These are phyloP conservation scores for Lachnellula arida DNA, from an alignment of 2,329 filamentous ascomycete species.

Conservation along the genomic window DNA sequence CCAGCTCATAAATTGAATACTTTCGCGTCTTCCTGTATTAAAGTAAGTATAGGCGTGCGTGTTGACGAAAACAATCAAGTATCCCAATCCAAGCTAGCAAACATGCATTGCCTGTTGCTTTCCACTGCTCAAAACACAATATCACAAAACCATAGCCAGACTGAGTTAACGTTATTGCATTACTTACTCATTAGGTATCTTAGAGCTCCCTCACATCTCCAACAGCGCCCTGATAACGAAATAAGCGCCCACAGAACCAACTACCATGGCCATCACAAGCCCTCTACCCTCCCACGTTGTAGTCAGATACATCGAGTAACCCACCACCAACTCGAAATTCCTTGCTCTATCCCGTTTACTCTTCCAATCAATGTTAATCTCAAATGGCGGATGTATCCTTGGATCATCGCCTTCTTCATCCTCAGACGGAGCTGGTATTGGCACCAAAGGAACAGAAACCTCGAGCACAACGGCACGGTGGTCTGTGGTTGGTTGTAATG, in stretches of 20 bases:
- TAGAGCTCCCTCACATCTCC: conserved; percentile 8
- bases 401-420: conserved; percentile 33
- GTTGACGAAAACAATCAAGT: no score
- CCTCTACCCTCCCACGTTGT: conserved; percentile 31
- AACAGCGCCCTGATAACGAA: conserved; percentile 25
- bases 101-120: no score
- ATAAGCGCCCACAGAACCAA: conserved; percentile 27
- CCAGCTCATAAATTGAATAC: no score
- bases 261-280: conserved; percentile 25
- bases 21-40: no score
- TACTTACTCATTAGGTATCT: no score
- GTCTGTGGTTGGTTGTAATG: conserved; percentile 77
- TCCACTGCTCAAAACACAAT: no score
- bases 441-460: conserved; percentile 56
- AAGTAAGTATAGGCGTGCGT: no score
- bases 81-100: no score
- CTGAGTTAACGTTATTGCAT: no score
- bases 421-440: conserved; percentile 33
- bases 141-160: no score
- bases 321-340: conserved; percentile 54
- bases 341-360: conserved; percentile 48
- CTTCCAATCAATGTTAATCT: conserved; percentile 53
- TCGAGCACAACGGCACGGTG: conserved; percentile 79
- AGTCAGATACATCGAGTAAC: conserved; percentile 44
- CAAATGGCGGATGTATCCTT: conserved; percentile 48